Evolutionary conservation across 306 rosid species (phyloP), one percentile per base, ranked within the genome.

Genomic region (Geum urbanum): DNA sequence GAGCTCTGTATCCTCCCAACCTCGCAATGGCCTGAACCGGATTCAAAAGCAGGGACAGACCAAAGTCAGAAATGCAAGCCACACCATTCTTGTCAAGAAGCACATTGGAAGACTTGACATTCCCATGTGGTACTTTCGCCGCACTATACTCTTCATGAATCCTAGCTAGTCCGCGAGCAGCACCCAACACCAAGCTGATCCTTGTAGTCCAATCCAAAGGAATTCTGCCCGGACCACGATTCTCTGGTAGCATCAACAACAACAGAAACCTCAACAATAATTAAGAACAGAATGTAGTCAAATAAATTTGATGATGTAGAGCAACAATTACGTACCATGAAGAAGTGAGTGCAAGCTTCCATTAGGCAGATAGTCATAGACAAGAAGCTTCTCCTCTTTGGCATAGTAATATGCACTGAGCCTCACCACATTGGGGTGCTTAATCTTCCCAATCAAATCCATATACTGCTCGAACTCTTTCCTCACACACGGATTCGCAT

Each of bases 181-280:
- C 99, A 3, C 96, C 99, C 8, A 94, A 70, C 39, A 87, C 83
- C 78, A 95, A 82, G 83, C 97, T 95, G 81, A 95, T 91, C 74
- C 99, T 86, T 8, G 99, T 95, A 7, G 99, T 91, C 99, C 99
- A 95, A 81, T 95, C 99, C 84, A 95, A 73, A 14, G 99, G 99
- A 72, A 95, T 95, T 67, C 97, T 84, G 7, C 99, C 99, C 2
- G 96, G 95, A 56, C 99, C 99, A 9, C 99, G 88, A 72, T 95
- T 91, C 68, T 96, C 98, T 94, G 16, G 44, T 69, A 54, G 24
- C 67, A 77, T 45, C 46, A 66, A 20, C 52, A 75, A 58, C 7
- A 32, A 20, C 52, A 75, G 54, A 5, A 32, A 67, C 6, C 27
- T 44, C 37, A n/a, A 54, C 7, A 2, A 32, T 32, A 18, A 52